Evolutionary conservation across 306 rosid species (phyloP).

Genomic region (Dalbergia cultrata): DNA sequence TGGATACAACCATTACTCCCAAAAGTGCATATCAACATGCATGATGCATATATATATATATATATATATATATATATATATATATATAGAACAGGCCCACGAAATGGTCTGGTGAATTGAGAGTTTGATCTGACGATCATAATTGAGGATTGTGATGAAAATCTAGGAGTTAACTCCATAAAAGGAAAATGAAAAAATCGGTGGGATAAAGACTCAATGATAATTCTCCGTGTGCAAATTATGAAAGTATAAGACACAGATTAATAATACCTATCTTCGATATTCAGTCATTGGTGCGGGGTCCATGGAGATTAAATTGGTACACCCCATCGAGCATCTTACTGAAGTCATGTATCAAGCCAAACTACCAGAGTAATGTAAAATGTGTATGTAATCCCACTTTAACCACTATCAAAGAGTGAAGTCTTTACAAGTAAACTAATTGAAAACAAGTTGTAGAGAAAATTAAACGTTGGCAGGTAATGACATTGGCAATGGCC

Average conservation of each 20-base stretch:
- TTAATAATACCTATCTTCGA: constrained; percentile 35
- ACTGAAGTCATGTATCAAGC: not conserved
- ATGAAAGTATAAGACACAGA: constrained; percentile 22
- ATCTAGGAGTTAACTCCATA: constrained; percentile 38
- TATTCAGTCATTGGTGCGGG: constrained; percentile 38
- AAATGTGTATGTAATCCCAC: constrained; percentile 30
- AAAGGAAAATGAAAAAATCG: not conserved
- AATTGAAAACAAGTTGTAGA: constrained; percentile 1
- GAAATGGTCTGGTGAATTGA: constrained; percentile 27
- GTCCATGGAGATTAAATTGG: constrained; percentile 32
- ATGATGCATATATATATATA: constrained; percentile 28
- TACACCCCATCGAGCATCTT: constrained; percentile 16
- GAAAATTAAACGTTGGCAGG: no score
- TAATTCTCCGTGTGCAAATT: constrained; percentile 54
- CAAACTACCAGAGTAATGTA: constrained; percentile 3
- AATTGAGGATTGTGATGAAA: constrained; percentile 39
- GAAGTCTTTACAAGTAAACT: constrained; percentile 19
- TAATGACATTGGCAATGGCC: no score
- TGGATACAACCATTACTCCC: constrained; percentile 50
- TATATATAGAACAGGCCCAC: constrained; percentile 46
- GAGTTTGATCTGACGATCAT: constrained; percentile 40
- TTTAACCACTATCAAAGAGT: constrained; percentile 41
- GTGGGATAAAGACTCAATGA: constrained; percentile 42
- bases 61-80: not conserved
- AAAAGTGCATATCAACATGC: constrained; percentile 17